phyloP scores from a whole-genome alignment of 257 asterid genomes.

The Lycium barbarum region DNA sequence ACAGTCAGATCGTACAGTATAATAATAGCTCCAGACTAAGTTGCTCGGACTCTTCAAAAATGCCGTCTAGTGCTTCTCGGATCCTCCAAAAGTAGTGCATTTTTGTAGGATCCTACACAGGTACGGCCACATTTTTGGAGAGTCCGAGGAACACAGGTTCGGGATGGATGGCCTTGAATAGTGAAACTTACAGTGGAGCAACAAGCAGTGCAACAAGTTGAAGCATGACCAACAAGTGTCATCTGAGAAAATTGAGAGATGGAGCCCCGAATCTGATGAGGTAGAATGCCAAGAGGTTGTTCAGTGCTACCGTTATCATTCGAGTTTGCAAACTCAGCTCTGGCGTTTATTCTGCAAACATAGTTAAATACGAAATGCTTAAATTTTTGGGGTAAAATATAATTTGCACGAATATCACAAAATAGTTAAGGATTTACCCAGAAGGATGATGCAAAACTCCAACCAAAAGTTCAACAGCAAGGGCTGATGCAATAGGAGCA shows the following conservation, averaged over 20 bases:
- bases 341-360: constrained; percentile 65
- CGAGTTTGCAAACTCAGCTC: constrained; percentile 79
- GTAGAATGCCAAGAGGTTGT: constrained; percentile 91
- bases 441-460: constrained; percentile 91
- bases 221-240: constrained; percentile 89
- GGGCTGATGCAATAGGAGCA: constrained; percentile 97
- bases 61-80: no score
- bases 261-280: constrained; percentile 94
- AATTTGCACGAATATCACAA: neutral
- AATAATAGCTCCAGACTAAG: no score
- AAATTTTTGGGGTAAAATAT: neutral
- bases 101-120: no score
- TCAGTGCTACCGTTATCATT: constrained; percentile 47
- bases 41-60: no score
- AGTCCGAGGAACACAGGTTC: neutral
- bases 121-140: no score
- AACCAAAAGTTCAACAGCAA: constrained; percentile 89
- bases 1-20: no score
- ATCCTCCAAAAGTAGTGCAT: no score
- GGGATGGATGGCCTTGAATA: neutral
- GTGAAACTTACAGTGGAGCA: constrained; percentile 67
- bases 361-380: constrained; percentile 5
- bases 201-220: constrained; percentile 91
- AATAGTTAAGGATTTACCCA: constrained; percentile 54
- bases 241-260: constrained; percentile 92